Evolutionary conservation across 768 basidiomycete species (phyloP).

Genomic region (Russula vinacea): DNA sequence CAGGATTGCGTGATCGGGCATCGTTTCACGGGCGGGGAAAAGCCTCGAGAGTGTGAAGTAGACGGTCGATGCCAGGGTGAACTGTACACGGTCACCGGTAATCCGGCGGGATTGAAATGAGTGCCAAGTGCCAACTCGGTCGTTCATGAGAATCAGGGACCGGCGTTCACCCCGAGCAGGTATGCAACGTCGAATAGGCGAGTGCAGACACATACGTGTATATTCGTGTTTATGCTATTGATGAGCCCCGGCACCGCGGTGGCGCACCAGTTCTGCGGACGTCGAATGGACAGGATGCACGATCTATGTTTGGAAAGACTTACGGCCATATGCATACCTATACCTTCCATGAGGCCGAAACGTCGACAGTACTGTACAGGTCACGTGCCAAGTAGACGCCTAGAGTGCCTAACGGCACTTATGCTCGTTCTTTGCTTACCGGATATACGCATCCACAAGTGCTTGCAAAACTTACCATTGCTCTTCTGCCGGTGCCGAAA

Average conservation of each 20-base stretch:
- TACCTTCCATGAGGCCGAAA: too few species aligned
- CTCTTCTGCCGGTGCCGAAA: too few species aligned
- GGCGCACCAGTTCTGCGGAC: slow-evolving; percentile 74
- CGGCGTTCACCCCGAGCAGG: slow-evolving; percentile 60
- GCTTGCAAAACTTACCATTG: too few species aligned
- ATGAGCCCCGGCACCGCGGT: slow-evolving; percentile 72
- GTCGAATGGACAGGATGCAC: not conserved
- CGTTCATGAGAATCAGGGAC: not conserved
- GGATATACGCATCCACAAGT: too few species aligned
- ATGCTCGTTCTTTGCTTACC: too few species aligned
- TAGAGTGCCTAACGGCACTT: too few species aligned
- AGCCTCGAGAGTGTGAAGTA: slow-evolving; percentile 22
- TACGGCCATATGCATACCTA: too few species aligned
- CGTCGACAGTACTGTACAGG: too few species aligned
- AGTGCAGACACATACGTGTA: slow-evolving; percentile 55
- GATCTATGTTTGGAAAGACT: slow-evolving; percentile 9
- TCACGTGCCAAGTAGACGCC: too few species aligned
- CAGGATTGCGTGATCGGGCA: slow-evolving; percentile 25
- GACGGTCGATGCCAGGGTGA: slow-evolving; percentile 24
- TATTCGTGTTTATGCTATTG: slow-evolving; percentile 62
- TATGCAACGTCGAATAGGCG: slow-evolving; percentile 70
- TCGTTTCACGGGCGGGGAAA: slow-evolving; percentile 23
- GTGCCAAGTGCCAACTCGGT: not conserved
- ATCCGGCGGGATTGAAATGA: not conserved
- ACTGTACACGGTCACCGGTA: slow-evolving; percentile 5